phyloP scores from a whole-genome alignment of 768 basidiomycete species.

The Tricholoma furcatifolium region DNA sequence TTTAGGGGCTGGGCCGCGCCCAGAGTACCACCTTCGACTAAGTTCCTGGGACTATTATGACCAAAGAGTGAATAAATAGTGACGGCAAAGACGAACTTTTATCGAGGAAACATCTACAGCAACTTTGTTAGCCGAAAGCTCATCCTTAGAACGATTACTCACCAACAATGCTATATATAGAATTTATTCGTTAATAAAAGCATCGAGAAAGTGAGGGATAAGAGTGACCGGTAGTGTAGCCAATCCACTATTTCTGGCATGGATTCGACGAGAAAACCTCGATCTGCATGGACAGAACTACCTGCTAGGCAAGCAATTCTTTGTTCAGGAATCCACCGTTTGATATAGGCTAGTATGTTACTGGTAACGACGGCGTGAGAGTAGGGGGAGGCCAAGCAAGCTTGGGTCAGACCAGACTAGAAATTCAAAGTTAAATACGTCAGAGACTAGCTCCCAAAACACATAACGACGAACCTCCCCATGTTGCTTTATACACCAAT shows the following conservation, averaged over 20 bases:
- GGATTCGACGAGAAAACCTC: conserved; percentile 64
- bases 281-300: conserved; percentile 83
- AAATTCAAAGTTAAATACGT: background rate
- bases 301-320: conserved; percentile 76
- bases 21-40: conserved; percentile 69
- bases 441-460: background rate
- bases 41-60: conserved; percentile 53
- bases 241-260: conserved; percentile 82
- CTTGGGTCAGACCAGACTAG: conserved; percentile 80
- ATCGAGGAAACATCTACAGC: conserved; percentile 77
- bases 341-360: conserved; percentile 72
- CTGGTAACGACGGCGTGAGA: conserved; percentile 57
- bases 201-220: background rate
- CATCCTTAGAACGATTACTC: conserved; percentile 23
- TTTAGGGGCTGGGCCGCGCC: conserved; percentile 27
- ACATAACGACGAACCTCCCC: conserved; percentile 48
- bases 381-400: conserved; percentile 73
- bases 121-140: background rate
- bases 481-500: conserved; percentile 87
- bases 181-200: conserved; percentile 2
- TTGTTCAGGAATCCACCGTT: conserved; percentile 76
- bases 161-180: conserved; percentile 63
- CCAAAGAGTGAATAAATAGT: background rate
- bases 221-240: conserved; percentile 73
- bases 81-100: conserved; percentile 44